Percentiles rank a stretch among this genome's conserved stretches.
These are phyloP conservation scores for Starmerella vaccinii DNA, from an alignment of 805 yeast genomes.

Conservation along the genomic window DNA sequence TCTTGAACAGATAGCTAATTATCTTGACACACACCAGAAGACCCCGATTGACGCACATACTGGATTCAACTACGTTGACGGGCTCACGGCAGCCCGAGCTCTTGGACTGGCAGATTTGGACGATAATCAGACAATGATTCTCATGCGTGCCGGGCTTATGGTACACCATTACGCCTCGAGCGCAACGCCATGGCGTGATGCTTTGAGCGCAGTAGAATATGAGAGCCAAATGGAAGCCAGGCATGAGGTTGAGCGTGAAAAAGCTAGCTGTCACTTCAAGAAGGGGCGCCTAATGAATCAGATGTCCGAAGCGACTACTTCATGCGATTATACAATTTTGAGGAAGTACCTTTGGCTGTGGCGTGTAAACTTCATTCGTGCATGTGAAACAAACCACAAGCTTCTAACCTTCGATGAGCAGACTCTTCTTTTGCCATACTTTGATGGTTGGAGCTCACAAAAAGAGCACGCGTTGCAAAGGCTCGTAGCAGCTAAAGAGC, in stretches of 20 bases:
- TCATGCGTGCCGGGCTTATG: slow-evolving; percentile 2
- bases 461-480: neutral
- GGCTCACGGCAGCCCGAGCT: neutral
- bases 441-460: neutral
- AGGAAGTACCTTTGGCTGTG: neutral
- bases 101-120: neutral
- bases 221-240: neutral
- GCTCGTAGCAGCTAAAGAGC: neutral
- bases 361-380: neutral
- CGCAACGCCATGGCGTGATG: slow-evolving; percentile 4
- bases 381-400: neutral
- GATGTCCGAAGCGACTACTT: neutral
- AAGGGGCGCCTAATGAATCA: neutral
- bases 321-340: neutral
- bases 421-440: neutral
- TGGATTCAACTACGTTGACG: neutral
- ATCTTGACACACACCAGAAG: neutral
- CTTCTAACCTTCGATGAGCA: neutral
- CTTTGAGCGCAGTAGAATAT: neutral
- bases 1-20: neutral
- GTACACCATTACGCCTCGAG: neutral
- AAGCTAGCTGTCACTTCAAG: neutral
- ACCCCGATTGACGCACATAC: neutral
- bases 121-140: neutral
- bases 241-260: neutral